A percentile compares a stretch with the other conserved stretches of the same genome.
phyloP scores from a whole-genome alignment of 2,329 filamentous ascomycete genomes.

The Aspergillus sp. region DNA sequence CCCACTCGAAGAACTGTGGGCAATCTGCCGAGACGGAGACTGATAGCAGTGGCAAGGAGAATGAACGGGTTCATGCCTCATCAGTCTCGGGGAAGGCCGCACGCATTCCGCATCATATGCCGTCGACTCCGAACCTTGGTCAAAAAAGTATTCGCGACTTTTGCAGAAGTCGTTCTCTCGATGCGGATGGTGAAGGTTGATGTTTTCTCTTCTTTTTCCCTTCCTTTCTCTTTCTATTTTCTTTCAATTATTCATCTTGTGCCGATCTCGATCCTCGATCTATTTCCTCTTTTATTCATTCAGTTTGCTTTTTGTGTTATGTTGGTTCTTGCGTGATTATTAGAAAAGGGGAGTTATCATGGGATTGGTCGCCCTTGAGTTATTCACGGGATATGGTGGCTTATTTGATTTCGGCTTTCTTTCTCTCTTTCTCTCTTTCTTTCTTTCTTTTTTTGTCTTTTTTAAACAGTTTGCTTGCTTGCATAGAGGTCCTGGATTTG shows the following conservation, averaged over 20 bases:
- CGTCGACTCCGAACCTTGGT: constrained; percentile 29
- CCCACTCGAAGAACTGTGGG: constrained; percentile 22
- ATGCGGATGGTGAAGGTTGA: constrained; percentile 20
- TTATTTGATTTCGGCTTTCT: neutral
- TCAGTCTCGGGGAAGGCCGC: constrained; percentile 16
- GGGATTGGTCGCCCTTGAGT: neutral
- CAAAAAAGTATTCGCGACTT: constrained; percentile 12
- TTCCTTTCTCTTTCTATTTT: constrained; percentile 1
- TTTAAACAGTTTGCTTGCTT: neutral
- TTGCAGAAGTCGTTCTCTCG: constrained; percentile 27
- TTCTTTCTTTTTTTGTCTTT: neutral
- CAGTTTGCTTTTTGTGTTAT: constrained; percentile 1
- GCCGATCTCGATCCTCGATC: neutral
- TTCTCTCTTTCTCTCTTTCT: neutral
- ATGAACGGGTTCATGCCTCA: constrained; percentile 16
- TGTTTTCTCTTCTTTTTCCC: neutral
- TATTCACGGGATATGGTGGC: neutral
- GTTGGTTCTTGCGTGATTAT: constrained; percentile 1
- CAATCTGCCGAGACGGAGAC: constrained; percentile 24
- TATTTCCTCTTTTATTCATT: constrained; percentile 1
- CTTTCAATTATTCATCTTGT: neutral
- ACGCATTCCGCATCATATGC: constrained; percentile 23
- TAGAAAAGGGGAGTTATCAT: neutral
- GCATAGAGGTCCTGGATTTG: constrained; percentile 1
- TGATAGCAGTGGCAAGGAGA: constrained; percentile 34